These are phyloP conservation scores for Stygiomarasmius scandens DNA, from an alignment of 1,284 basidiomycete species.

Conservation along the genomic window DNA sequence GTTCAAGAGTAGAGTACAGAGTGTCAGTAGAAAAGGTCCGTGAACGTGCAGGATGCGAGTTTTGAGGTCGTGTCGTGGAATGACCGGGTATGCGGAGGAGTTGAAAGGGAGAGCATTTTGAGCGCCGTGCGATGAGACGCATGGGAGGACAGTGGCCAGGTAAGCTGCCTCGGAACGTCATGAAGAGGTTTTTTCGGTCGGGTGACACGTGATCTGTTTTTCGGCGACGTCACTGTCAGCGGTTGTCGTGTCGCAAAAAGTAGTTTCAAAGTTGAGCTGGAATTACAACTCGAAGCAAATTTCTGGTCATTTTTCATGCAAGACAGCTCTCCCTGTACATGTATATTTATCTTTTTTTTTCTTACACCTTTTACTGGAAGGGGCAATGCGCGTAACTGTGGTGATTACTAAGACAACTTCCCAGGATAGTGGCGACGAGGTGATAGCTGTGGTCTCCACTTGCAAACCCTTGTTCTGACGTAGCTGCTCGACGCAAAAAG, in stretches of 20 bases:
- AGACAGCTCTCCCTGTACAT: too few species aligned
- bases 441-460: slow-evolving; percentile 6
- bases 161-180: background rate
- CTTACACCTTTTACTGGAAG: too few species aligned
- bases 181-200: too few species aligned
- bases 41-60: background rate
- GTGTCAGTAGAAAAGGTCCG: background rate
- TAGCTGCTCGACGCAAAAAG: slow-evolving; percentile 19
- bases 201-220: too few species aligned
- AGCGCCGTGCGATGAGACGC: slow-evolving; percentile 2
- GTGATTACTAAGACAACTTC: background rate
- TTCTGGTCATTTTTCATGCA: too few species aligned
- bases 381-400: too few species aligned
- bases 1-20: background rate
- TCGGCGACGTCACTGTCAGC: too few species aligned
- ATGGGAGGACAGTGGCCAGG: background rate
- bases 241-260: too few species aligned
- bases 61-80: background rate
- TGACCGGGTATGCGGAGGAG: background rate
- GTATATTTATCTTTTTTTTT: too few species aligned
- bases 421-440: background rate
- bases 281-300: too few species aligned
- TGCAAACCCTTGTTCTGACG: slow-evolving; percentile 15
- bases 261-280: too few species aligned
- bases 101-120: background rate